phyloP scores from a whole-genome alignment of 495 filamentous ascomycete species.

The Aspergillus saccharolyticus region DNA sequence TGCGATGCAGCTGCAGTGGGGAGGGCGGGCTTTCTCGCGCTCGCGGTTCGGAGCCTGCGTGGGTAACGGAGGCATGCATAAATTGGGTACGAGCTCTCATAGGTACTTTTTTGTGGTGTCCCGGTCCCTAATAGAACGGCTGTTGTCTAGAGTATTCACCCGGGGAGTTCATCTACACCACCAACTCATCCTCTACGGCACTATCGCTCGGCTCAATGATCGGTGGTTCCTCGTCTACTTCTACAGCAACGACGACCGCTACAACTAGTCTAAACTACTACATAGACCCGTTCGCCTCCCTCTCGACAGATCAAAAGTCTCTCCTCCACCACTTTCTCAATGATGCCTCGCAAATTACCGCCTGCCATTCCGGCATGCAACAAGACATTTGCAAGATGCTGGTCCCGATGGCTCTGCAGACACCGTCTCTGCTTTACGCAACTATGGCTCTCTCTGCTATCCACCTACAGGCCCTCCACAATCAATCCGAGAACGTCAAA shows the following conservation, averaged over 20 bases:
- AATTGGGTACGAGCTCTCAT: constrained; percentile 29
- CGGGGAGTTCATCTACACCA: constrained; percentile 45
- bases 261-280: constrained; percentile 27
- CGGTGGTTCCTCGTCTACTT: background rate
- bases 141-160: constrained; percentile 39
- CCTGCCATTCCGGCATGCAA: constrained; percentile 44
- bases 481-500: constrained; percentile 40
- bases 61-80: constrained; percentile 39
- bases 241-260: constrained; percentile 16
- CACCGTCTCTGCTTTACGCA: constrained; percentile 42
- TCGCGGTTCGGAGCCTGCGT: constrained; percentile 45
- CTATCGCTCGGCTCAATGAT: background rate
- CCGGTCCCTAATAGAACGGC: background rate
- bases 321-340: constrained; percentile 43
- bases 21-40: constrained; percentile 36
- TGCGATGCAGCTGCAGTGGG: constrained; percentile 27
- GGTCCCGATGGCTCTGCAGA: constrained; percentile 44
- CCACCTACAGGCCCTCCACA: constrained; percentile 40
- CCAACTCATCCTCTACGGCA: constrained; percentile 20
- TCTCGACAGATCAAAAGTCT: constrained; percentile 36
- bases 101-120: background rate
- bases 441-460: constrained; percentile 46
- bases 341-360: constrained; percentile 44
- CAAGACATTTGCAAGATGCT: constrained; percentile 45
- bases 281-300: constrained; percentile 40